Evolutionary conservation across 2,329 filamentous ascomycete species (phyloP).

Genomic region (Aspergillus novoparasiticus): DNA sequence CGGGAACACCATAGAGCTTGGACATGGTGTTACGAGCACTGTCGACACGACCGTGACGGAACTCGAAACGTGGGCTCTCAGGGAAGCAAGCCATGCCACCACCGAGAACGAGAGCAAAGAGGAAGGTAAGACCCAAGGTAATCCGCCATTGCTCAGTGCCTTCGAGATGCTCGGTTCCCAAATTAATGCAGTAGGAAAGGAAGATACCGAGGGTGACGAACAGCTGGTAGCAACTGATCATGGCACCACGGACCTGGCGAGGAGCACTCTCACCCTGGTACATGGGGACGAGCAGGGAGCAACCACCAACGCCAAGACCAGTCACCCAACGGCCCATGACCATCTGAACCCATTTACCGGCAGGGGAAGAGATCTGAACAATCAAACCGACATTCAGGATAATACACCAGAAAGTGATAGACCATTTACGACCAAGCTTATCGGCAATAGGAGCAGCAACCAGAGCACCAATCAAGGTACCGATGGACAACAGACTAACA

Average conservation of each 20-base stretch:
- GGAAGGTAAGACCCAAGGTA: slow-evolving; percentile 59
- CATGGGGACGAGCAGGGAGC: slow-evolving; percentile 50
- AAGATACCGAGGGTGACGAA: slow-evolving; percentile 53
- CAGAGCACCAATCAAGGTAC: slow-evolving; percentile 47
- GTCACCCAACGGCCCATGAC: slow-evolving; percentile 48
- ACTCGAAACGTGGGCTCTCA: slow-evolving; percentile 61
- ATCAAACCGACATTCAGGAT: slow-evolving; percentile 46
- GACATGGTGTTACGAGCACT: slow-evolving; percentile 55
- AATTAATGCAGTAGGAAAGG: slow-evolving; percentile 49
- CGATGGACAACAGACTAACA: slow-evolving; percentile 46
- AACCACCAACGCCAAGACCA: slow-evolving; percentile 49
- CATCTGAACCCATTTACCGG: slow-evolving; percentile 44
- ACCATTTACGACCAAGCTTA: slow-evolving; percentile 45
- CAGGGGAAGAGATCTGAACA: slow-evolving; percentile 45
- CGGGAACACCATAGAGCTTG: slow-evolving; percentile 57
- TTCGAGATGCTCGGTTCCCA: slow-evolving; percentile 41
- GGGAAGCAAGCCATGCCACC: slow-evolving; percentile 59
- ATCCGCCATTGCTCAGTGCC: slow-evolving; percentile 53
- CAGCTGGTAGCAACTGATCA: slow-evolving; percentile 52
- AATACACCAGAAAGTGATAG: slow-evolving; percentile 44
- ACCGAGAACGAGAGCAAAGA: slow-evolving; percentile 59
- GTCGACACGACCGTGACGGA: slow-evolving; percentile 56
- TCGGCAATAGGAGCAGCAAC: slow-evolving; percentile 45
- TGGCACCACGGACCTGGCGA: slow-evolving; percentile 48
- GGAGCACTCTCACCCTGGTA: slow-evolving; percentile 51